These are phyloP conservation scores for Aspergillus oerlinghausenensis DNA, from an alignment of 2,329 filamentous ascomycete species.

Conservation along the genomic window DNA sequence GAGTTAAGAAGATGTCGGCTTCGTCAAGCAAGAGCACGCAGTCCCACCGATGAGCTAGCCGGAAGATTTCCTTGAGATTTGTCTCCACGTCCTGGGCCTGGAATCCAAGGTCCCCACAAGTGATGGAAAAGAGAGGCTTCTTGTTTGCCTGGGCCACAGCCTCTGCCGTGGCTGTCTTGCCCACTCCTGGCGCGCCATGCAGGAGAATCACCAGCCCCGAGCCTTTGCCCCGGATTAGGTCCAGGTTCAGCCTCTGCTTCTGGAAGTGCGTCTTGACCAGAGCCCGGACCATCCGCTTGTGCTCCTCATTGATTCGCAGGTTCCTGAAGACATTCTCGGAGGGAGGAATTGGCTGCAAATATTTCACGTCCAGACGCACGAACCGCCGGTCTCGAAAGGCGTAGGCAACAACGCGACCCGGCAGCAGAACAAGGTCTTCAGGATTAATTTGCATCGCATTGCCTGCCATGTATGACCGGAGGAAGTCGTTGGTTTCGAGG, in stretches of 20 bases:
- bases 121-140: conserved; percentile 1
- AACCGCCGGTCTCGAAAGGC: conserved; percentile 8
- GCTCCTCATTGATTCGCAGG: conserved; percentile 3
- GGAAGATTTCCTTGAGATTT: conserved; percentile 42
- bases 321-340: conserved; percentile 4
- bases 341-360: background rate
- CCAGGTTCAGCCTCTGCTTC: background rate
- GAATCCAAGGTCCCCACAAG: conserved; percentile 45
- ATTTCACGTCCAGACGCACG: conserved; percentile 4
- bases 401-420: conserved; percentile 5
- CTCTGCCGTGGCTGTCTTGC: conserved; percentile 2
- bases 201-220: background rate
- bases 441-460: background rate
- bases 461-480: background rate
- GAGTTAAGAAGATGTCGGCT: conserved; percentile 15
- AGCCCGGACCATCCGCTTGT: conserved; percentile 5
- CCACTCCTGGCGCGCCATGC: background rate
- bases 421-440: conserved; percentile 3
- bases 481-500: conserved; percentile 1
- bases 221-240: conserved; percentile 2
- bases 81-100: conserved; percentile 40
- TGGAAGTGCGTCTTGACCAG: conserved; percentile 6
- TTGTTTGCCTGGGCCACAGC: background rate
- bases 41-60: conserved; percentile 35
- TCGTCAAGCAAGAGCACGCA: conserved; percentile 19